These are phyloP conservation scores for Cucurbita moschata DNA, from an alignment of 306 rosid genomes.

Conservation along the genomic window DNA sequence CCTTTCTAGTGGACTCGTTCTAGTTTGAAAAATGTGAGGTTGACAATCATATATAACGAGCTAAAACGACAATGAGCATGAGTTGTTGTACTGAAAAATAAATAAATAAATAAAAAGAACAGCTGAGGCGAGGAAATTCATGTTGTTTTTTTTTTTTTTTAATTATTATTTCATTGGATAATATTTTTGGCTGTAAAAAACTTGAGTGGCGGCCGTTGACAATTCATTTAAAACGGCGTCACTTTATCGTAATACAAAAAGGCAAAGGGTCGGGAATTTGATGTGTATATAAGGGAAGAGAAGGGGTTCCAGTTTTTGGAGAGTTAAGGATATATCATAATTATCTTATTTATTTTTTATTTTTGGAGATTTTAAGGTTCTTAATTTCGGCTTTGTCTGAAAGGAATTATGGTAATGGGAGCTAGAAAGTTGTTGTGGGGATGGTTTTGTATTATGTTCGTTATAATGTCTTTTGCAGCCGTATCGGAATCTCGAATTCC, in stretches of 20 bases:
- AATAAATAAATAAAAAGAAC: background rate
- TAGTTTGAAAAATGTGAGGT: too few species aligned
- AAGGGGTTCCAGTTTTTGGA: background rate
- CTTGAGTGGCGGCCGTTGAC: background rate
- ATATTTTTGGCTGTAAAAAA: background rate
- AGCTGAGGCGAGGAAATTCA: background rate
- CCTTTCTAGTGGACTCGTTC: too few species aligned
- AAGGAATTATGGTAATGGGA: background rate
- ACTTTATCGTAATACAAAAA: background rate
- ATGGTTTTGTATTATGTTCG: background rate
- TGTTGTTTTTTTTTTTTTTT: background rate
- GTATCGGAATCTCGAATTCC: background rate
- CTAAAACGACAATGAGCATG: too few species aligned
- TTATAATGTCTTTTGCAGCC: background rate
- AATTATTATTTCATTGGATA: background rate
- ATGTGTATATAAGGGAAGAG: background rate
- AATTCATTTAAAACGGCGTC: background rate
- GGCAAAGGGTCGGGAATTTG: background rate
- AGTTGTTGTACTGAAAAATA: too few species aligned
- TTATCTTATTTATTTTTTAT: background rate
- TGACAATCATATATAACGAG: too few species aligned
- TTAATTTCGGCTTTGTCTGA: too few species aligned
- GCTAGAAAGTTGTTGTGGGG: background rate
- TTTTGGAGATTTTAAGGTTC: conserved; percentile 2
- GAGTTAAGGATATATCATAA: background rate